A percentile compares a stretch with the other conserved stretches of the same genome.
Evolutionary conservation across 2,329 filamentous ascomycete species (phyloP).

Genomic region (Phialophora verrucosa): DNA sequence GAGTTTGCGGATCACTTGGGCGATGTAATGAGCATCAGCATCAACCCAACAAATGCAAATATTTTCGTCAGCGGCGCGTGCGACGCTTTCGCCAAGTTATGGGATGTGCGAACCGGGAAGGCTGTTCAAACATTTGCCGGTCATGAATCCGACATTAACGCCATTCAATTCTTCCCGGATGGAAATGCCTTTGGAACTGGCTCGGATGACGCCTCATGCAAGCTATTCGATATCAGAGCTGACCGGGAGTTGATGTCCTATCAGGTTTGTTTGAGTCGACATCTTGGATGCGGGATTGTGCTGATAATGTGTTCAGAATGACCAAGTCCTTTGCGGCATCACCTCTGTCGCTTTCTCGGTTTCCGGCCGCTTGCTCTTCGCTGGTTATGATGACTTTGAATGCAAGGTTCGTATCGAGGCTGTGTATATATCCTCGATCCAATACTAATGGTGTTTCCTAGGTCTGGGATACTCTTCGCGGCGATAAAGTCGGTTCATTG

Average conservation of each 20-base stretch:
- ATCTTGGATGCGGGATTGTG: not conserved
- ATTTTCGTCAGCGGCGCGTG: constrained; percentile 99
- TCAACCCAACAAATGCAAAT: constrained; percentile 98
- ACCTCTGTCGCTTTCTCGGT: constrained; percentile 98
- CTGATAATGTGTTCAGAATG: constrained; percentile 66
- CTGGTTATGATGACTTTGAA: constrained; percentile 98
- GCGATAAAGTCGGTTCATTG: constrained; percentile 94
- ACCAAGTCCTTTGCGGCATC: constrained; percentile 96
- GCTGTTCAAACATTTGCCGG: constrained; percentile 98
- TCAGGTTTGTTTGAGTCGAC: constrained; percentile 56
- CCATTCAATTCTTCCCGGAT: constrained; percentile 99
- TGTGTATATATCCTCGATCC: not conserved
- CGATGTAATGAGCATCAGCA: constrained; percentile 99
- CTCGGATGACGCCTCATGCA: constrained; percentile 95
- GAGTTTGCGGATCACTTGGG: constrained; percentile 98
- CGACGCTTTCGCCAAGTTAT: constrained; percentile 97
- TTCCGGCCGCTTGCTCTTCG: constrained; percentile 91
- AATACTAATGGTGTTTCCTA: constrained; percentile 50
- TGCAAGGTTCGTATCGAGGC: constrained; percentile 78
- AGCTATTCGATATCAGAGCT: constrained; percentile 95
- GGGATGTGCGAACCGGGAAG: constrained; percentile 98
- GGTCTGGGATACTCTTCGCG: constrained; percentile 98
- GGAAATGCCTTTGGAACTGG: constrained; percentile 98
- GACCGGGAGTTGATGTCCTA: constrained; percentile 78
- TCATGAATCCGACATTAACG: constrained; percentile 98